Conservation (phyloP, 768 basidiomycete species). For the Postia placenta region DNA sequence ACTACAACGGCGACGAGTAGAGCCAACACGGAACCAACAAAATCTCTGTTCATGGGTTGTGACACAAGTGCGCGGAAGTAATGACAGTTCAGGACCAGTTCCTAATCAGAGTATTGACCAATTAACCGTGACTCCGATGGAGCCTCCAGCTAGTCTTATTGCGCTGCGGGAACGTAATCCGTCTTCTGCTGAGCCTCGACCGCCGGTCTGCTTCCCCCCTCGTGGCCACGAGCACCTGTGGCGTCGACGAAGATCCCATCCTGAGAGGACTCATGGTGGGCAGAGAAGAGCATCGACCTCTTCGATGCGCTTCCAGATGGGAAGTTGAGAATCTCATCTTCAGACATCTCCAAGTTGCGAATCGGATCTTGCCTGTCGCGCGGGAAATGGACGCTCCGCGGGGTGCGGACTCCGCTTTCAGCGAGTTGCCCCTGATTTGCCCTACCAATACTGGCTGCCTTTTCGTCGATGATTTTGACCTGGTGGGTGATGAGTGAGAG, state of each 20-base stretch:
- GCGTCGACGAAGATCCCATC: neutral
- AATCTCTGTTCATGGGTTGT: too few species aligned
- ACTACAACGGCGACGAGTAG: too few species aligned
- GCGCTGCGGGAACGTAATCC: slow-evolving; percentile 28
- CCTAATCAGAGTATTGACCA: too few species aligned
- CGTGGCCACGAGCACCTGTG: neutral
- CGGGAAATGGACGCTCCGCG: too few species aligned
- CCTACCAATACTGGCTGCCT: too few species aligned
- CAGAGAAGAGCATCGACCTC: neutral
- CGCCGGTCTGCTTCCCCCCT: too few species aligned
- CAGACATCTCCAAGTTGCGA: neutral
- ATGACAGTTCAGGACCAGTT: too few species aligned
- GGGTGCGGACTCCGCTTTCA: too few species aligned
- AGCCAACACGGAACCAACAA: too few species aligned
- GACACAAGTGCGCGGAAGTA: too few species aligned
- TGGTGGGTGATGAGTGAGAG: neutral
- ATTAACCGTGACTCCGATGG: neutral
- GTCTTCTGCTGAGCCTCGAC: slow-evolving; percentile 7
- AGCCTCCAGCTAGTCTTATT: slow-evolving; percentile 28
- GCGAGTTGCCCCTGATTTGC: too few species aligned
- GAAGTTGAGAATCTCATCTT: neutral
- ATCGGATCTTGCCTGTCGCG: neutral
- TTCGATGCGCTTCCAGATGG: neutral
- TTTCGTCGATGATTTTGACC: too few species aligned
- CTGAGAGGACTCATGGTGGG: neutral